Evolutionary conservation across 1,284 basidiomycete genomes (phyloP), one percentile per base, ranked within the genome.

Genomic region (Trichosporon coremiiforme): DNA sequence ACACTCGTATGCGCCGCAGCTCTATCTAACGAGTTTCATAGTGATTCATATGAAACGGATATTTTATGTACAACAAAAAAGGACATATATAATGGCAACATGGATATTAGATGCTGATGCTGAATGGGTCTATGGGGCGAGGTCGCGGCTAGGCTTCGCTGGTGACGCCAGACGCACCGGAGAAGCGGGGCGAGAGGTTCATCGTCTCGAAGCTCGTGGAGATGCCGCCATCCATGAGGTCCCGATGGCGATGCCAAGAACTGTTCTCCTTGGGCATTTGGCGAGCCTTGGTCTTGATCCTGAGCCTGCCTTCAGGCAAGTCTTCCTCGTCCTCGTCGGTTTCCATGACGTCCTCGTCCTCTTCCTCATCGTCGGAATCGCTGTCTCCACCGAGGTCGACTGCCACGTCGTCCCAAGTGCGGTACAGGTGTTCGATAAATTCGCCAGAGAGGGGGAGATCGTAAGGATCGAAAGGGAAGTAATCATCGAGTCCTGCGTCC

Each of bases 401-500:
- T 4, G 84, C 84, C 4, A 87, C 86, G 64, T 87, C 86, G 36
- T 79, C 80, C 87, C 87, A 88, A 9, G 85, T 84, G 13, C 86
- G 79, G 73, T 88, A 88, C 66, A 88, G 82, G 8, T 76, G 75
- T 57, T 87, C 85, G 70, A 88, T 82, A 73, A 81, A 87, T 38
- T 73, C 71, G 29, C 80, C 79, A 0, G 84, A 86, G 50, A 83
- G 79, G 2, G 93, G 91, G 1, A 99, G 88, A 75, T 90, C 92
- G 85, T 94, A 99, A 0, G 97, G 97, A 81, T 99, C 97, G 80
- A 99, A 99, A 0, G 97, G 97, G 86, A 99, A 99, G 86, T 98
- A 99, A 13, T 90, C 90, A 79, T 95, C 94, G 64, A 98, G 86
- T 70, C 95, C 93, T 6, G 88, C 86, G 69, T 90, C 88, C 71